These are phyloP conservation scores for Thelonectria rubi DNA, from an alignment of 2,329 filamentous ascomycete species.

Conservation along the genomic window DNA sequence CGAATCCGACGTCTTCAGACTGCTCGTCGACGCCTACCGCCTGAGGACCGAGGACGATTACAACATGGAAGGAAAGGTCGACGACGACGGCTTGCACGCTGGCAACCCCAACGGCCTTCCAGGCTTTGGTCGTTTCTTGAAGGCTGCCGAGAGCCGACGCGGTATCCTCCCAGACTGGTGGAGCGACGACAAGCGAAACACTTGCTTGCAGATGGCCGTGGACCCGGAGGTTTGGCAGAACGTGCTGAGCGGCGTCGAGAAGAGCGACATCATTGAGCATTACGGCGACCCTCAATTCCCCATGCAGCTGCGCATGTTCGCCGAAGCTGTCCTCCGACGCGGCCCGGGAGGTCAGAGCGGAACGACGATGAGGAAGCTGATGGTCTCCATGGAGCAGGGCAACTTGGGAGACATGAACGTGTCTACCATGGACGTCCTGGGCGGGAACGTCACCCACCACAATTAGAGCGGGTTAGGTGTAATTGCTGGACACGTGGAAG, in stretches of 20 bases:
- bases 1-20: constrained; percentile 53
- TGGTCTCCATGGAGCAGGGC: constrained; percentile 37
- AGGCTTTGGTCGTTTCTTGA: constrained; percentile 52
- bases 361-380: constrained; percentile 33
- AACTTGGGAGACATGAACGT: neutral
- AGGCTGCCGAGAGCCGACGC: constrained; percentile 32
- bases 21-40: constrained; percentile 59
- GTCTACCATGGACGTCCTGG: constrained; percentile 10
- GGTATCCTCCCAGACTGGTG: constrained; percentile 57
- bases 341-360: constrained; percentile 44
- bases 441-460: neutral
- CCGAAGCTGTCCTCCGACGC: constrained; percentile 50
- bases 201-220: constrained; percentile 51
- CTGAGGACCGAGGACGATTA: constrained; percentile 54
- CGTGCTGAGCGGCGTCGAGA: constrained; percentile 37
- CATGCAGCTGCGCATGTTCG: constrained; percentile 61
- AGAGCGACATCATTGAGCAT: constrained; percentile 50
- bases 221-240: constrained; percentile 40
- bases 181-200: constrained; percentile 48
- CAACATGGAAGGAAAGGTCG: constrained; percentile 39
- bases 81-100: constrained; percentile 44
- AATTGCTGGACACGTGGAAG: too few species aligned
- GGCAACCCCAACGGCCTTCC: constrained; percentile 32
- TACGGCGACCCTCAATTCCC: constrained; percentile 56
- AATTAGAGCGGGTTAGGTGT: too few species aligned